Evolutionary conservation across 192 early-diverging fungal genomes (phyloP), one percentile per base, ranked within the genome.

Genomic region (Endogone sp.): DNA sequence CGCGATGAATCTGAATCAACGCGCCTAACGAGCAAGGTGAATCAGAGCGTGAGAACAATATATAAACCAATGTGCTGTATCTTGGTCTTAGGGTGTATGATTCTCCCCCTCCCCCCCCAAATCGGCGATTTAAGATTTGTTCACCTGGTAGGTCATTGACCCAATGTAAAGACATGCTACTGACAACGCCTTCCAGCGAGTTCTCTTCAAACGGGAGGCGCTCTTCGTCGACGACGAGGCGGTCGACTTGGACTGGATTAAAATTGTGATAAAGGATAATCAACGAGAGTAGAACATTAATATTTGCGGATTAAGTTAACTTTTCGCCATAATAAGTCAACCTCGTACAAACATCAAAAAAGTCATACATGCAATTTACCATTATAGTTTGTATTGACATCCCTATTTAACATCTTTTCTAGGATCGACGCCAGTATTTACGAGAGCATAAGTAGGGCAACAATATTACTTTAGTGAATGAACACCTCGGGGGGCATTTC

Each of bases 91-190:
- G n/a, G n/a, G n/a, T n/a, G n/a, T n/a, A n/a, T n/a, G n/a, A n/a
- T n/a, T n/a, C n/a, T n/a, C n/a, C n/a, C n/a, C n/a, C n/a, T n/a
- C n/a, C n/a, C n/a, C n/a, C n/a, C n/a, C n/a, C n/a, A n/a, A 69
- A 23, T 25, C 3, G 26, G 37, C 26, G 13, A 61, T 37, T n/a
- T 13, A 16, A 25, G 27, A 49, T 66, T 27, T 21, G 68, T 49
- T 13, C 64, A 75, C 88, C 91, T 24, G 94, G 94, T 29, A 98
- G 84, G 79, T 98, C 96, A 67, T 98, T 98, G 54, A 98, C 90
- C 96, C 96, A 98, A 75, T 98, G 94, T 83, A 97, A 80, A 2
- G 89, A 85, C 65, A 97, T 66, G 61, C 85, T 91, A 75, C 92
- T 94, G 44, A 98, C 76, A 21, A 98, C 91, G 11, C 90, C 91